Evolutionary conservation across 2,329 filamentous ascomycete genomes (phyloP).

Genomic region (Botrytis aclada): DNA sequence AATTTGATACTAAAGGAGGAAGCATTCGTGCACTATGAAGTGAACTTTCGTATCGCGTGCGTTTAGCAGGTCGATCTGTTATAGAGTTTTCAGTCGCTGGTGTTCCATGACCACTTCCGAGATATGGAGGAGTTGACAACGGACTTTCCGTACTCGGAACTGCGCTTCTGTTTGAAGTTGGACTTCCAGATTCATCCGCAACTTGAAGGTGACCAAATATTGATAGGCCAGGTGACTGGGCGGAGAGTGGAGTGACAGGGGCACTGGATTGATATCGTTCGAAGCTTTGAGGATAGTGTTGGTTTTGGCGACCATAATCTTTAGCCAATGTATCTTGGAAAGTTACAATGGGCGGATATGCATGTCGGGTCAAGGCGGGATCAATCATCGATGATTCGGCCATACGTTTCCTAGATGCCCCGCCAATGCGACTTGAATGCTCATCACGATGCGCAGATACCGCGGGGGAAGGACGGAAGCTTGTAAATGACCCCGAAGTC

Average conservation of each 20-base stretch:
- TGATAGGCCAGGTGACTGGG: constrained; percentile 15
- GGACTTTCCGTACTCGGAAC: constrained; percentile 24
- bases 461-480: neutral
- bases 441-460: neutral
- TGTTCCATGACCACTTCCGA: constrained; percentile 20
- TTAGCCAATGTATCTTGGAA: constrained; percentile 11
- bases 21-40: neutral
- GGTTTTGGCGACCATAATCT: constrained; percentile 13
- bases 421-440: too few relatives aligned
- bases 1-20: neutral
- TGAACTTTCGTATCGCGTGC: constrained; percentile 25
- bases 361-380: constrained; percentile 22
- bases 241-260: constrained; percentile 17
- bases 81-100: neutral
- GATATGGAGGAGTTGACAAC: constrained; percentile 23
- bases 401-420: neutral
- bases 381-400: constrained; percentile 25
- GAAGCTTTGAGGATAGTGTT: constrained; percentile 29
- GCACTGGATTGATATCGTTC: constrained; percentile 27
- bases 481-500: neutral
- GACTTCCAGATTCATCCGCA: constrained; percentile 27
- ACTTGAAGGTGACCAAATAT: constrained; percentile 21
- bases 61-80: constrained; percentile 27
- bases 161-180: constrained; percentile 22
- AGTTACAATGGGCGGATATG: constrained; percentile 16